Percentiles rank a stretch among this genome's conserved stretches.
These are phyloP conservation scores for Yamadazyma diospyri DNA, from an alignment of 1,139 yeast genomes.

Conservation along the genomic window DNA sequence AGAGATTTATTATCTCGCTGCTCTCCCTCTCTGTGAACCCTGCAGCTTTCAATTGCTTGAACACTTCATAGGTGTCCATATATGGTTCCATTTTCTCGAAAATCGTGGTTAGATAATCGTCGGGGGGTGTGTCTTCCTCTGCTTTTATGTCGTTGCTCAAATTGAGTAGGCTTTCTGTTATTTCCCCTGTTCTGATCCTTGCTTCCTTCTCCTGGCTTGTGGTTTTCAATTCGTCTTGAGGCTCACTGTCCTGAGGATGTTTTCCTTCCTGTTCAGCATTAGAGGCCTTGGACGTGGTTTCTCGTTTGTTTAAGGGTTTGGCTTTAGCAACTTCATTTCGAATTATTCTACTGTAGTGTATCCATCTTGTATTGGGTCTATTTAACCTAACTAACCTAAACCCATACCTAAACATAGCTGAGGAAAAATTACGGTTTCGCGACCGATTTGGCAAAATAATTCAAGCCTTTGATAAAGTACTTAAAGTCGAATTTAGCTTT, in stretches of 20 bases:
- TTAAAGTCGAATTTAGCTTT: slow-evolving; percentile 3
- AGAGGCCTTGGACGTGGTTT: slow-evolving; percentile 3
- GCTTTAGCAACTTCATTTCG: slow-evolving; percentile 5
- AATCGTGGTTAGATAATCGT: slow-evolving; percentile 27
- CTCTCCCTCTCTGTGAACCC: slow-evolving; percentile 57
- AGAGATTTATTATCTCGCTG: slow-evolving; percentile 46
- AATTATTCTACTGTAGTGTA: slow-evolving; percentile 5
- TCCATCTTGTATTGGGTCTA: slow-evolving; percentile 7
- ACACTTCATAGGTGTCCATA: slow-evolving; percentile 49
- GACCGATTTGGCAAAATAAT: slow-evolving; percentile 3
- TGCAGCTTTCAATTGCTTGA: slow-evolving; percentile 33
- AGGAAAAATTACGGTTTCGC: slow-evolving; percentile 3
- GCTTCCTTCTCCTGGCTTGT: slow-evolving; percentile 4
- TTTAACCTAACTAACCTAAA: slow-evolving; percentile 7
- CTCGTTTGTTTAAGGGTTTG: neutral
- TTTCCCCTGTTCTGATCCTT: slow-evolving; percentile 7
- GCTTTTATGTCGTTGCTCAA: slow-evolving; percentile 1
- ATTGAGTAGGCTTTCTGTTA: slow-evolving; percentile 6
- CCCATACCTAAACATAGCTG: slow-evolving; percentile 7
- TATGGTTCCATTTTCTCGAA: slow-evolving; percentile 48
- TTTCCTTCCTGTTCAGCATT: neutral
- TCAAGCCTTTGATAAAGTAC: slow-evolving; percentile 5
- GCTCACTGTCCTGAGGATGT: neutral
- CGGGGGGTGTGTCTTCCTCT: slow-evolving; percentile 7
- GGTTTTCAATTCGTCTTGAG: slow-evolving; percentile 1